These are phyloP conservation scores for Candida parachauliodes DNA, from an alignment of 805 yeast species.

Conservation along the genomic window DNA sequence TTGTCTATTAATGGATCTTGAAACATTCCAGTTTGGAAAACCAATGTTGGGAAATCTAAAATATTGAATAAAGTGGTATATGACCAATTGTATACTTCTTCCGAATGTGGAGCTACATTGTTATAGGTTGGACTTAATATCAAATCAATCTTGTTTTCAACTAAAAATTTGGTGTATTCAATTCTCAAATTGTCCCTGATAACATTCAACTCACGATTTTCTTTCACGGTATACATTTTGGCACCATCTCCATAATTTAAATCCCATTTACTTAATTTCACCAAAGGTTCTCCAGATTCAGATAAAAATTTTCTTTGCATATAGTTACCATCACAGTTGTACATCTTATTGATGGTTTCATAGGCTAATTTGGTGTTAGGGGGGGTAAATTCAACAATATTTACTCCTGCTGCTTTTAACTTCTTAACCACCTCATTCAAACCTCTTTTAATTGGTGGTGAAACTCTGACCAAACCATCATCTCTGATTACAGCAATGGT, in stretches of 20 bases:
- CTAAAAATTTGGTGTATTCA: constrained; percentile 52
- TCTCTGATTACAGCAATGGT: constrained; percentile 62
- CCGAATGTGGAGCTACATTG: constrained; percentile 69
- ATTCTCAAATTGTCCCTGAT: constrained; percentile 58
- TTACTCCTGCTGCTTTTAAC: constrained; percentile 56
- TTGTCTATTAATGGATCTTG: constrained; percentile 55
- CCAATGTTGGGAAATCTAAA: constrained; percentile 66
- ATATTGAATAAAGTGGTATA: constrained; percentile 74
- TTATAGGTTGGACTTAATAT: constrained; percentile 65
- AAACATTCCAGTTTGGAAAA: constrained; percentile 57
- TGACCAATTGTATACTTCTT: constrained; percentile 69
- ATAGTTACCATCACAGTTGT: constrained; percentile 65
- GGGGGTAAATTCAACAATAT: constrained; percentile 53
- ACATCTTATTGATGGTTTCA: constrained; percentile 55
- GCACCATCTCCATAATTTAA: constrained; percentile 59
- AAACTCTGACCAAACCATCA: constrained; percentile 63
- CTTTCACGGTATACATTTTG: constrained; percentile 41
- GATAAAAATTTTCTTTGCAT: constrained; percentile 49
- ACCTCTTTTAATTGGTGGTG: constrained; percentile 61
- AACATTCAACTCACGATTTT: constrained; percentile 52
- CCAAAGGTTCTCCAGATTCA: constrained; percentile 67
- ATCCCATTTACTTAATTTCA: constrained; percentile 60
- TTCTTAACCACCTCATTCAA: constrained; percentile 51
- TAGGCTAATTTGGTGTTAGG: constrained; percentile 56
- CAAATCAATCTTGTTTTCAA: constrained; percentile 56